Evolutionary conservation across 495 filamentous ascomycete species (phyloP), one percentile per base, ranked within the genome.

Genomic region (Friedmanniomyces endolithicus): DNA sequence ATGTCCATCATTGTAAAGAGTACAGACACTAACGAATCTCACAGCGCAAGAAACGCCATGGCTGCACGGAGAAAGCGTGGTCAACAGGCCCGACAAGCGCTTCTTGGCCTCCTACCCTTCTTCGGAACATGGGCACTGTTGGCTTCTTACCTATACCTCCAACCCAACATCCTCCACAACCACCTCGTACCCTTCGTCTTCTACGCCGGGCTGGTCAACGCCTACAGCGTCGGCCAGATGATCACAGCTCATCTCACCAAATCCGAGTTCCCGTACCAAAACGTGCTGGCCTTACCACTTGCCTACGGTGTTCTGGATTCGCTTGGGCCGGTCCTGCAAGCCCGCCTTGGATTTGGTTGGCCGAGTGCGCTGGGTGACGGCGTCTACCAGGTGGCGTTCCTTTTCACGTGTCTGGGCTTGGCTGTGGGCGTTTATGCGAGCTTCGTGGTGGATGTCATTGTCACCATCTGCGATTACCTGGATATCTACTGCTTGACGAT

Each of bases 401-500:
- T 94, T 53, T 95, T 90, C 67, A 77, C 77, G 62, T 87, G 86
- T 66, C 68, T 96, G 11, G 92, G 92, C 19, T 67, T 85, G 55
- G 83, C 80, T 0, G 64, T 92, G 56, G 92, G 90, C 40, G 78
- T 96, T 11, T 95, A 98, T 74, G 89, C 88, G 45, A 95, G 88
- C 67, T 97, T 98, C 64, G 86, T 96, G 59, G 86, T 86, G 44
- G 92, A 96, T 67, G 87, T 97, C 29, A 94, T 97, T 58, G 86
- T 88, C 11, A 90, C 88, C 23, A 98, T 98, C 63, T 98, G 92
- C 67, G 92, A 97, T 64, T 94, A 94, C 67, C 75, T 95, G 52
- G 92, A 98, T 67, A 98, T 98, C 63, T 96, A 88, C 87, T 98
- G 92, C 64, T 74, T 97, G 69, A 94, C 85, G 0, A 98, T 98